Conservation (phyloP, 495 filamentous ascomycete genomes). For the Letharia lupina region DNA sequence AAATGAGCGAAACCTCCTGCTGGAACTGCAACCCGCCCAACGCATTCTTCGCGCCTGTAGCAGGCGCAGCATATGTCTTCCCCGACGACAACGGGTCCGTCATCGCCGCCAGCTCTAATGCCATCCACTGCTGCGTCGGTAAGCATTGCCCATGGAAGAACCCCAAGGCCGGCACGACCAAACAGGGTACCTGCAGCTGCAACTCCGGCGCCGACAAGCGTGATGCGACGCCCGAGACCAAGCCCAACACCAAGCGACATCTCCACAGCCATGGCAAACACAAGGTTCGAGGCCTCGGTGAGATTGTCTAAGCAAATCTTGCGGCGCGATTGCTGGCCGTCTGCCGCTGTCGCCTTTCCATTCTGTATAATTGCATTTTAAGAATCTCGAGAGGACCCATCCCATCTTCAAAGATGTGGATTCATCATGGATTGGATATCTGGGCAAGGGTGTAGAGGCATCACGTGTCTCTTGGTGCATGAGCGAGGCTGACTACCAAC, state of each 20-base stretch:
- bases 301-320: neutral
- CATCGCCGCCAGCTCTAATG: neutral
- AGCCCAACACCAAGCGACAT: neutral
- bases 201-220: neutral
- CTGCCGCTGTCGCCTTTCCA: neutral
- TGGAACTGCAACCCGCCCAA: neutral
- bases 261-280: neutral
- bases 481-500: too few relatives aligned
- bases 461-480: too few relatives aligned
- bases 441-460: neutral
- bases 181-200: neutral
- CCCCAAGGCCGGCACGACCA: neutral
- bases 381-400: neutral
- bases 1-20: neutral
- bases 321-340: neutral
- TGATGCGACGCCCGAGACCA: neutral
- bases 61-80: neutral
- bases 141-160: neutral
- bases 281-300: neutral
- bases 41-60: neutral
- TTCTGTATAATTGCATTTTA: neutral
- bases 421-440: neutral
- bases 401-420: neutral
- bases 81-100: conserved; percentile 3
- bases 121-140: neutral